Evolutionary conservation across 306 rosid species (phyloP).

Genomic region (Mimosa pudica): DNA sequence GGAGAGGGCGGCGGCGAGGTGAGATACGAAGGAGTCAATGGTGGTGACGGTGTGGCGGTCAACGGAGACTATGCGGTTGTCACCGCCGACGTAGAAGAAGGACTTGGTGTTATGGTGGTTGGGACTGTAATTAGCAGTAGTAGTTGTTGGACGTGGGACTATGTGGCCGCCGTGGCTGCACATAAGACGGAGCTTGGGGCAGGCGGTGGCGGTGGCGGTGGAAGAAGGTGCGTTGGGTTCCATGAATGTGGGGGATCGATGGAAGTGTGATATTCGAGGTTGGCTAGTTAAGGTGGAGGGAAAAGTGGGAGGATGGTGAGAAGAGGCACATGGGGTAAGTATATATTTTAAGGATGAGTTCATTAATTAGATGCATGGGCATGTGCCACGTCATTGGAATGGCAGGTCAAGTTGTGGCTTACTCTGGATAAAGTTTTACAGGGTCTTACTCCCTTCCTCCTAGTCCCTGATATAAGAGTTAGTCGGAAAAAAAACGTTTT

Average conservation of each 20-base stretch:
- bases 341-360: not conserved
- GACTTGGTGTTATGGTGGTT: constrained; percentile 19
- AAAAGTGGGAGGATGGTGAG: no score
- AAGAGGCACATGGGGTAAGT: not conserved
- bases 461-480: no score
- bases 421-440: no score
- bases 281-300: no score
- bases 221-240: constrained; percentile 34
- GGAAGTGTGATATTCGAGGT: not conserved
- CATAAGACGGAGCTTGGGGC: constrained; percentile 56
- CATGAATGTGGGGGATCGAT: constrained; percentile 32
- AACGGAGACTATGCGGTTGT: constrained; percentile 57
- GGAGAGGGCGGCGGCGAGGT: constrained; percentile 48
- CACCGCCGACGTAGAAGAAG: constrained; percentile 63
- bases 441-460: no score
- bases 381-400: constrained; percentile 1
- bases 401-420: no score
- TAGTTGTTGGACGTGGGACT: constrained; percentile 40
- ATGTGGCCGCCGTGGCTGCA: constrained; percentile 69
- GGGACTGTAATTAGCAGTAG: constrained; percentile 6
- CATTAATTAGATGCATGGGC: not conserved
- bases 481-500: no score
- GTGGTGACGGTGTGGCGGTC: constrained; percentile 37
- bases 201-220: not conserved
- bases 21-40: constrained; percentile 43